These are phyloP conservation scores for Jatropha podagrica DNA, from an alignment of 441 rosid genomes.

Conservation along the genomic window DNA sequence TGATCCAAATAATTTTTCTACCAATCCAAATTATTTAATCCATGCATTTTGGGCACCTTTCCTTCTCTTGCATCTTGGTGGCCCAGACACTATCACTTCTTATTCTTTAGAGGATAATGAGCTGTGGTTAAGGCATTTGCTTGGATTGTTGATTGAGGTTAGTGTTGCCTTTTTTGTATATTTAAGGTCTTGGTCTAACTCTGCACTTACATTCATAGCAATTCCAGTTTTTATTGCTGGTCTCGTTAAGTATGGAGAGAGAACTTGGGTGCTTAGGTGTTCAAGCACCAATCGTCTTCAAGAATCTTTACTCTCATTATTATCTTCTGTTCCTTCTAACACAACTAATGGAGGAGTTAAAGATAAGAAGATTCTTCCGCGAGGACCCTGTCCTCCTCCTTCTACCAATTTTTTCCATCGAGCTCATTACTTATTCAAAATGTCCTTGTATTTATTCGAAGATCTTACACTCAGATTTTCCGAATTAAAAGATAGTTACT, in stretches of 20 bases:
- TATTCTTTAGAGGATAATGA: conserved; percentile 9
- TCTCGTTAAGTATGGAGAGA: conserved; percentile 1
- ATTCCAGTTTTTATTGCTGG: conserved; percentile 11
- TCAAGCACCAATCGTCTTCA: neutral
- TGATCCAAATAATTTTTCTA: neutral
- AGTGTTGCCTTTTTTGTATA: neutral
- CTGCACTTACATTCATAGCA: neutral
- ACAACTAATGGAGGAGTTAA: neutral
- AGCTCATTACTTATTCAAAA: neutral
- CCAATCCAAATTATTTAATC: neutral
- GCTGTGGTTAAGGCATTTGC: neutral
- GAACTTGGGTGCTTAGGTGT: neutral
- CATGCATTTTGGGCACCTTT: conserved; percentile 14
- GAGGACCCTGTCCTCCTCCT: neutral
- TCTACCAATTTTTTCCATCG: neutral
- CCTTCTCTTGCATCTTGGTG: neutral
- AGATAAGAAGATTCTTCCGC: neutral
- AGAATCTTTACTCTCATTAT: neutral
- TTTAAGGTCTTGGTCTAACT: neutral
- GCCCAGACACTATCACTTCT: conserved; percentile 5
- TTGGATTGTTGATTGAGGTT: neutral
- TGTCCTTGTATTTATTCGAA: neutral
- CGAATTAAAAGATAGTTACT: neutral
- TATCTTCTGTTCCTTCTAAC: no score
- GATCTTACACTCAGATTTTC: neutral